Base-by-base conservation (phyloP, 495 filamentous ascomycete genomes). In the Aspergillus sclerotioniger region DNA sequence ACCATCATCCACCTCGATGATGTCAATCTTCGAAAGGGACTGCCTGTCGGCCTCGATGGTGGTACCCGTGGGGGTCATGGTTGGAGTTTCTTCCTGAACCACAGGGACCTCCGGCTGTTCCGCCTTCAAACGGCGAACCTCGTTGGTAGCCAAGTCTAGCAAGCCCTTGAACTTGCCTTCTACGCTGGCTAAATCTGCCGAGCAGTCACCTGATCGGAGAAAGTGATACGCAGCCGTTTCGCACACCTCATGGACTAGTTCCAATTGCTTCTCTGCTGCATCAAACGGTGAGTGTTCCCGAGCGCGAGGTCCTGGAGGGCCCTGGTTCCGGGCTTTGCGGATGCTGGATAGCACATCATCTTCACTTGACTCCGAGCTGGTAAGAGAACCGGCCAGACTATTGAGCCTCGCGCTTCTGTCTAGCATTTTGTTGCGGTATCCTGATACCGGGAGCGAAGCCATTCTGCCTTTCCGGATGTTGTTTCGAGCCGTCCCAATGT, bases 221-320 rank as follows among this genome's bases (percentile, higher is more conserved):
- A 95, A 90, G 67, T 94, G 89, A 68, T 93, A 91, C 2, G 92
- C 92, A 13, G 84, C 92, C 52, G 85, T 83, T 71, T 96, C 92
- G 69, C 90, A 95, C 64, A 91, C 81, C 47, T 78, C 81, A 66
- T 96, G 89, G 12, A 88, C 88, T 52, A 82, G 81, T 64, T 96
- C 90, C 50, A 96, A 76, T 1, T 84, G 81, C 65, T 85, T 87
- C 62, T 95, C 92, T 1, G 89, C 75, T 44, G 81, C 76, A 63
- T 94, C 90, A 70, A 88, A 93, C 1, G 71, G 59, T 2, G 67
- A 67, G 19, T 69, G 8, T 17, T 20, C 45, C 4, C 20, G 48
- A 1, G 60, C 20, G 2, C 33, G 55, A 54, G 46, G 66, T 47
- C 15, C 59, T 47, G 49, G 71, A 56, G 35, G 66, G 0, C 28